phyloP scores from a whole-genome alignment of 176 grass and related monocot genomes.

The Eleusine coracana region DNA sequence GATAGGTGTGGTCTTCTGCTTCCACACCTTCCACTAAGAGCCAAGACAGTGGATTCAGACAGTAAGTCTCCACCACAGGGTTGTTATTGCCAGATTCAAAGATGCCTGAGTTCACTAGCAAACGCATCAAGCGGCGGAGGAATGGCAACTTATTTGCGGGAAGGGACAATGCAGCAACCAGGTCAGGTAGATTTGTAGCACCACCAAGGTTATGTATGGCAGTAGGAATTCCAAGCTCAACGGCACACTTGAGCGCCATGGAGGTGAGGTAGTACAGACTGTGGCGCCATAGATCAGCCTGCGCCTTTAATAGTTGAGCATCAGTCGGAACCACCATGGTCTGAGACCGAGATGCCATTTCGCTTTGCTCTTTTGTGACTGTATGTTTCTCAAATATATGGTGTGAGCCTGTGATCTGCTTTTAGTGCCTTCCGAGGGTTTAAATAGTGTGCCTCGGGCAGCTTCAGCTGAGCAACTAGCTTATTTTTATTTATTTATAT shows the following conservation, averaged over 20 bases:
- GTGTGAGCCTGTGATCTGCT: too few relatives aligned
- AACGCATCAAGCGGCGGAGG: slow-evolving; percentile 50
- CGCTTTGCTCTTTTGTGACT: neutral
- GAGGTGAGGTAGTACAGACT: slow-evolving; percentile 34
- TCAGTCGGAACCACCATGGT: neutral
- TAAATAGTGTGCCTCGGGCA: too few relatives aligned
- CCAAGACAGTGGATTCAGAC: slow-evolving; percentile 27
- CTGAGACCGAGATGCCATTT: neutral
- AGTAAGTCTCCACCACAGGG: neutral
- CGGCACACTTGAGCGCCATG: slow-evolving; percentile 44
- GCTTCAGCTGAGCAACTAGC: too few relatives aligned
- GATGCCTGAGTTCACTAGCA: slow-evolving; percentile 31
- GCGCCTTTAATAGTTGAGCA: slow-evolving; percentile 27
- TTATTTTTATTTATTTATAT: too few relatives aligned
- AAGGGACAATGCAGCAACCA: slow-evolving; percentile 29
- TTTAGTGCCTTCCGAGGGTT: too few relatives aligned
- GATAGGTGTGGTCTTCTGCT: neutral
- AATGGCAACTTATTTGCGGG: slow-evolving; percentile 9
- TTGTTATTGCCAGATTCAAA: neutral
- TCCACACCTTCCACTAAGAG: slow-evolving; percentile 23
- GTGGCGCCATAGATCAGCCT: slow-evolving; percentile 43
- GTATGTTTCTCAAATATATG: too few relatives aligned
- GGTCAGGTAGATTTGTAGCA: slow-evolving; percentile 10
- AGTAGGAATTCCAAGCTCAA: slow-evolving; percentile 50
- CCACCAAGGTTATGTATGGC: slow-evolving; percentile 40